Percentiles rank a stretch among this genome's conserved stretches.
These are phyloP conservation scores for Verticillium klebahnii DNA, from an alignment of 2,329 filamentous ascomycete species.

Conservation along the genomic window DNA sequence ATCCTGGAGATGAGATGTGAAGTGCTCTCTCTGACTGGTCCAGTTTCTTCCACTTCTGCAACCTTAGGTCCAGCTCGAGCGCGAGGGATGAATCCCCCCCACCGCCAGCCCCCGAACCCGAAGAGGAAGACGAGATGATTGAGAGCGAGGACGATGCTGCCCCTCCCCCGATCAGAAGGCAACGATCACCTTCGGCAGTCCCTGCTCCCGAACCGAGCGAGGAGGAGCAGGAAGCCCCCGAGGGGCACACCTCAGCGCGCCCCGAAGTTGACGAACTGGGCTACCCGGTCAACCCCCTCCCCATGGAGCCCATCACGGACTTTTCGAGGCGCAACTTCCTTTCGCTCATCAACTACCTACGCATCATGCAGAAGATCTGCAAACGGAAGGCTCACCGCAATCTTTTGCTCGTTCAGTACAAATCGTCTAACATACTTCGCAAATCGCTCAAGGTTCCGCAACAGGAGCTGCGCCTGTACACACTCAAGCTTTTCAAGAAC, in stretches of 20 bases:
- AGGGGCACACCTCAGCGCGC: constrained; percentile 30
- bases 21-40: not conserved
- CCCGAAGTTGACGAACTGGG: constrained; percentile 82
- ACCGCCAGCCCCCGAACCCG: constrained; percentile 24
- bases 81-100: constrained; percentile 19
- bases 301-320: constrained; percentile 73
- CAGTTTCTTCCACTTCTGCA: constrained; percentile 91
- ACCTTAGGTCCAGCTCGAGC: constrained; percentile 54
- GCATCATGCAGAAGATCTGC: constrained; percentile 96
- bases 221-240: constrained; percentile 19
- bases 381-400: constrained; percentile 94
- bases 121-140: constrained; percentile 31
- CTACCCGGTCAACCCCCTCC: constrained; percentile 67
- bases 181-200: constrained; percentile 40
- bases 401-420: constrained; percentile 90
- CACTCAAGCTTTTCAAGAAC: constrained; percentile 96
- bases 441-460: constrained; percentile 91
- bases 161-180: constrained; percentile 73
- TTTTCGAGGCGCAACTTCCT: constrained; percentile 96
- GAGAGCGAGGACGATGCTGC: constrained; percentile 72
- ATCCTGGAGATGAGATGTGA: constrained; percentile 13
- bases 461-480: constrained; percentile 82
- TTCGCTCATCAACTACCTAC: constrained; percentile 88
- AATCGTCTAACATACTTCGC: constrained; percentile 85
- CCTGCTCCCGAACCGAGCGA: constrained; percentile 21